Base-by-base conservation (phyloP, 164 flowering plant species). In the Platanus orientalis region DNA sequence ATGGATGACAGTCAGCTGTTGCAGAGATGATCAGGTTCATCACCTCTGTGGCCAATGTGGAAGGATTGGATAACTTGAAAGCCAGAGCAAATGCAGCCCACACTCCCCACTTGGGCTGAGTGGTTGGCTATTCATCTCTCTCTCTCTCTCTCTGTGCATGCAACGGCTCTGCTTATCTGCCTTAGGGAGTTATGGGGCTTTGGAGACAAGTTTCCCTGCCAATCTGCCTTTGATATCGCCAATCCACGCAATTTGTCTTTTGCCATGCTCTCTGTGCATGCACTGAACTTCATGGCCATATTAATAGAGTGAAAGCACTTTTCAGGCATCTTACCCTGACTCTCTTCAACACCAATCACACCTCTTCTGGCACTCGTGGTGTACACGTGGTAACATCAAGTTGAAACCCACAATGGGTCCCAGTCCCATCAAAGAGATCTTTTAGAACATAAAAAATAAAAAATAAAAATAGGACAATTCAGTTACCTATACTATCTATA, bases 61-160 rank as follows among this genome's bases (percentile, higher is more conserved):
- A 54, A 47, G 42, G 72, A 76, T 76, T 72, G 67, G 79, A 69
- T 64, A 61, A 34, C 53, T 63, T 69, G 54, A 71, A 69, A 69
- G 71, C 70, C 40, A 57, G 64, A 17, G 34, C 61, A 69, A 70
- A 36, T 10, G 12, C 42, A 36, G 9, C 1, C 61, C n/a, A n/a
- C n/a, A 62, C 7, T 28, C 75, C 66, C 76, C 76, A 64, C 69
- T 67, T 50, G 70, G 59, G 13, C 56, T 49, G 21, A 28, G 45
- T 17, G 60, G 59, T 61, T 20, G 34, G 16, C 45, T 34, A 25
- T 45, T 61, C 61, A 58, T 54, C 36, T 51, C 54, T 36, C 42
- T 36, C 42, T 36, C 42, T 36, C 71, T 64, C 60, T 63, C 62
- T 69, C 62, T 49, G 51, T 28, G 9, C 34, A 17, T 39, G 60